Conservation (phyloP, 768 basidiomycete genomes). For the Lactarius indigo region DNA sequence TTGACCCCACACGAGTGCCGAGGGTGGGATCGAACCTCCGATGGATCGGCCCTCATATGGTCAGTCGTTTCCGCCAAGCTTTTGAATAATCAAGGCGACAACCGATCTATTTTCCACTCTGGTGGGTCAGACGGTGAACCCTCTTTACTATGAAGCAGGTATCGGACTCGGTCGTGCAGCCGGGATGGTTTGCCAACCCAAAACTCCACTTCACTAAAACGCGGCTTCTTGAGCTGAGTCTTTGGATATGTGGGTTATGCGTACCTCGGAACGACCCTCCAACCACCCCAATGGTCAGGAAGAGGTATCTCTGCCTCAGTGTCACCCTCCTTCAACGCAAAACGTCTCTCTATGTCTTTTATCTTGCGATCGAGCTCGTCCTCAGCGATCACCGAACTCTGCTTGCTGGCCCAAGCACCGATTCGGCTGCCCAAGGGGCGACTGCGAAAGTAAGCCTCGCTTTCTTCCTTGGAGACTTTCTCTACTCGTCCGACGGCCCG, state of each 20-base stretch:
- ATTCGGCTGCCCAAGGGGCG: constrained; percentile 81
- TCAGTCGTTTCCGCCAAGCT: background rate
- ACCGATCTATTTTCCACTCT: constrained; percentile 73
- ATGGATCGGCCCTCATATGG: background rate
- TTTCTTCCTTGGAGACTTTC: constrained; percentile 68
- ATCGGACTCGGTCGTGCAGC: constrained; percentile 85
- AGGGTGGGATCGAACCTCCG: background rate
- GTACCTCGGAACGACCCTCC: constrained; percentile 88
- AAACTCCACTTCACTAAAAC: constrained; percentile 85
- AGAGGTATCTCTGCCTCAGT: constrained; percentile 56
- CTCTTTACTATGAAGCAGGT: constrained; percentile 61
- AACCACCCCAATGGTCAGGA: constrained; percentile 96
- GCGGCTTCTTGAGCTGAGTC: constrained; percentile 4
- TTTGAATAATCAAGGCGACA: constrained; percentile 48
- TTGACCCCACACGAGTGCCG: background rate
- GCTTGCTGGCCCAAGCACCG: constrained; percentile 92
- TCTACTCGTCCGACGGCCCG: constrained; percentile 85
- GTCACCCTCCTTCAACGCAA: constrained; percentile 43
- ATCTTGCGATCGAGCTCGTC: constrained; percentile 62
- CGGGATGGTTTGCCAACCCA: constrained; percentile 97
- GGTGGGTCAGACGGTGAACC: constrained; percentile 46
- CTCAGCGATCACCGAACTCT: constrained; percentile 77
- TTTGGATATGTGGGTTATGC: constrained; percentile 27
- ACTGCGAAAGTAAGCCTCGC: constrained; percentile 75
- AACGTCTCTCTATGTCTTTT: constrained; percentile 53